Base-by-base conservation (phyloP, 2,329 filamentous ascomycete genomes). In the Chrysoporthe puriensis region DNA sequence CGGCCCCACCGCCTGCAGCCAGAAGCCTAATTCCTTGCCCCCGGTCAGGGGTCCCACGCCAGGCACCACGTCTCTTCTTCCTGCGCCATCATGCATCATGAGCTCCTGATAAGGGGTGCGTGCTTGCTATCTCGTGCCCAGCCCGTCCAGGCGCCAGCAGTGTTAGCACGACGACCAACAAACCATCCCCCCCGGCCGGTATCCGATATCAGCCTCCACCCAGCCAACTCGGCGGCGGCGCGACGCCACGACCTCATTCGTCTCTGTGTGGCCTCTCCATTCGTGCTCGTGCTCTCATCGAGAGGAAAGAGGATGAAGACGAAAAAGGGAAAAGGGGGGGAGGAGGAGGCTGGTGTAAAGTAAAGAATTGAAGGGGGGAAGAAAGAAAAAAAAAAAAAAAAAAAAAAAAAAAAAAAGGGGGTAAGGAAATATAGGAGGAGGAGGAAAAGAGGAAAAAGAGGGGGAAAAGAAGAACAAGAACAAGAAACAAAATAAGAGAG, bases 11-110 rank as follows among this genome's bases (percentile, higher is more conserved):
- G 6, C 9, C 26, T 16, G 50, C 50, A 16, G 5, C 50, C 11
- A 54, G 36, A 54, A 52, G 7, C 50, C 50, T 54, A 54, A 54
- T 54, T 54, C 50, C 50, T 52, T 6, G 26, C 50, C 50, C 50
- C 50, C 32, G 50, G 4, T 32, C 50, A 54, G 50, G 50, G 50
- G 50, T 54, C 50, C 50, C 50, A 54, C 50, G 21, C 21, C 50
- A 54, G 50, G 16, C 21, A 26, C 21, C 50, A 34, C 26, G 32
- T 21, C 50, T 54, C 32, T 32, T 54, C 21, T 21, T 32, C 26
- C 14, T 13, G 50, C 36, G 36, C 36, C 36, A 6, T 40, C 6
- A 9, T 40, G 6, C 6, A 40, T 40, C 36, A 6, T 40, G 36
- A 9, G 50, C 50, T 54, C 32, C 50, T 54, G 50, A 54, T 54